Conservation (phyloP, 352 stramenopile species). For the Pythium vanterpoolii region DNA sequence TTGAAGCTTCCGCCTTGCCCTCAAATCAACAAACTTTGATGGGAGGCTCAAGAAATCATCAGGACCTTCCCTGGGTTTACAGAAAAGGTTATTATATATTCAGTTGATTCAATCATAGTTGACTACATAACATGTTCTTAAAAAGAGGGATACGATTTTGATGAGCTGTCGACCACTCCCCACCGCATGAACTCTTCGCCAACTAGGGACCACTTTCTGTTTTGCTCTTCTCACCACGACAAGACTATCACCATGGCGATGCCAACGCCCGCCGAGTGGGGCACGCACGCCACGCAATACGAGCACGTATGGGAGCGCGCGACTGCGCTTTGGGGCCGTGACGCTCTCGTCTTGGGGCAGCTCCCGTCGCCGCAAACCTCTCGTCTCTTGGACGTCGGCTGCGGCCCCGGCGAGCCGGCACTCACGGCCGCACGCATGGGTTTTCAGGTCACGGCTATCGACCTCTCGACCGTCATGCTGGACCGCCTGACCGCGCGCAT, state of each 20-base stretch:
- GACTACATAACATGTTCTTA: too few relatives aligned
- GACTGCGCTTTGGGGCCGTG: slow-evolving; percentile 1
- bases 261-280: not conserved
- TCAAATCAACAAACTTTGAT: too few relatives aligned
- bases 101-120: too few relatives aligned
- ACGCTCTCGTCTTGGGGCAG: slow-evolving; percentile 3
- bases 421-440: slow-evolving; percentile 9
- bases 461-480: slow-evolving; percentile 11
- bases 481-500: not conserved
- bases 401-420: slow-evolving; percentile 9
- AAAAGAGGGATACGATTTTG: too few relatives aligned
- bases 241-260: not conserved
- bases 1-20: too few relatives aligned
- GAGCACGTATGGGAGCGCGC: slow-evolving; percentile 14
- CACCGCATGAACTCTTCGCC: not conserved
- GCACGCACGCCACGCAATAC: not conserved
- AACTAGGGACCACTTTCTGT: not conserved
- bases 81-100: too few relatives aligned
- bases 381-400: slow-evolving; percentile 10
- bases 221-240: not conserved
- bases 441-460: slow-evolving; percentile 12
- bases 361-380: not conserved
- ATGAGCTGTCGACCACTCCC: too few relatives aligned
- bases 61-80: too few relatives aligned
- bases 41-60: too few relatives aligned